Percentiles rank a stretch among this genome's conserved stretches.
Conservation (phyloP, 495 filamentous ascomycete species). For the Penicillium ucsense region DNA sequence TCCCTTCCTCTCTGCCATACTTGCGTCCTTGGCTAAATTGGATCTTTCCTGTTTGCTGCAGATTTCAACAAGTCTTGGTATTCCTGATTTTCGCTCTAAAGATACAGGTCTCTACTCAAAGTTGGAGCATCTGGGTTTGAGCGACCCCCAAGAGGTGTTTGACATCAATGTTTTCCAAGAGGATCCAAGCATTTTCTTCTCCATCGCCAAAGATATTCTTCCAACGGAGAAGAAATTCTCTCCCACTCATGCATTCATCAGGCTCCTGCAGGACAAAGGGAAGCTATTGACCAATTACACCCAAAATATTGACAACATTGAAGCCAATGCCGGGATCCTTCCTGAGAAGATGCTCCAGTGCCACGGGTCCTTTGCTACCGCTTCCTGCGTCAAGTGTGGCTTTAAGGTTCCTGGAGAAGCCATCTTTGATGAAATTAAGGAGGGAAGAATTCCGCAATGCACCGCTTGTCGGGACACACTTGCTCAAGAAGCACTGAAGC, state of each 20-base stretch:
- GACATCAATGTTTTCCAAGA: conserved; percentile 78
- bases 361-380: conserved; percentile 90
- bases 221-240: conserved; percentile 65
- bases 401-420: conserved; percentile 63
- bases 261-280: conserved; percentile 80
- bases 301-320: conserved; percentile 98
- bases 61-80: conserved; percentile 67
- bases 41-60: conserved; percentile 9
- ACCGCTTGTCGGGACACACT: conserved; percentile 30
- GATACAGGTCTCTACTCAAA: conserved; percentile 61
- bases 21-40: background rate
- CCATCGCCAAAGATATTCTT: conserved; percentile 81
- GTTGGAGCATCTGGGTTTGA: conserved; percentile 63
- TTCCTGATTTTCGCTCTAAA: conserved; percentile 61
- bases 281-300: conserved; percentile 96
- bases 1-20: background rate
- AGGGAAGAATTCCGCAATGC: conserved; percentile 56
- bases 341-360: conserved; percentile 88
- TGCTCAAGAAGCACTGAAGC: conserved; percentile 28
- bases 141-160: conserved; percentile 90
- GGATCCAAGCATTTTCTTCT: conserved; percentile 87
- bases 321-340: conserved; percentile 73
- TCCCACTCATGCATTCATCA: conserved; percentile 91
- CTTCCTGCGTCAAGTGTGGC: conserved; percentile 77
- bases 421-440: conserved; percentile 71